Conservation (phyloP, 73 alveolate genomes). For the Paramecium tetraurelia region DNA sequence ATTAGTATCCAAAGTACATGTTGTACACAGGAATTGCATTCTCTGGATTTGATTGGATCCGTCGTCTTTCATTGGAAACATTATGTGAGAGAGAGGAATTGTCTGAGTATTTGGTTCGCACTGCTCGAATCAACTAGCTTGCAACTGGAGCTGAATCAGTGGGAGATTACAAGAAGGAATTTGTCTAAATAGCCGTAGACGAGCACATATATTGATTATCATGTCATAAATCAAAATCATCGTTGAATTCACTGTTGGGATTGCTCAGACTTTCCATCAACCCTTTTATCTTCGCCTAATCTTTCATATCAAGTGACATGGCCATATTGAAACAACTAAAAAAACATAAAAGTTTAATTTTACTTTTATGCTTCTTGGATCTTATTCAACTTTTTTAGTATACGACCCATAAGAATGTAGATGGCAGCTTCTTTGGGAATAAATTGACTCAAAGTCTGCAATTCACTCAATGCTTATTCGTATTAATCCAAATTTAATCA, state of each 20-base stretch:
- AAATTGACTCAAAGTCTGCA: conserved; percentile 72
- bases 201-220: conserved; percentile 30
- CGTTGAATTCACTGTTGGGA: conserved; percentile 15
- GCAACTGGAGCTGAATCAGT: background rate
- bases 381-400: conserved; percentile 78
- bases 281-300: conserved; percentile 8
- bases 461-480: conserved; percentile 87
- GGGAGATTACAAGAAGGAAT: conserved; percentile 8
- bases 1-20: background rate
- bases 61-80: background rate
- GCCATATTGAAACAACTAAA: conserved; percentile 40
- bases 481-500: conserved; percentile 75
- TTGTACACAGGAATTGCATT: background rate
- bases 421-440: conserved; percentile 95
- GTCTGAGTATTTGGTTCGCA: background rate
- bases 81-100: conserved; percentile 19
- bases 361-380: conserved; percentile 86
- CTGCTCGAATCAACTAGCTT: background rate
- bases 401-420: conserved; percentile 87
- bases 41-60: conserved; percentile 31
- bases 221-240: conserved; percentile 51
- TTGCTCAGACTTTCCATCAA: conserved; percentile 8
- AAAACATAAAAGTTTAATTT: background rate
- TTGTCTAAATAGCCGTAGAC: background rate
- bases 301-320: conserved; percentile 20